Evolutionary conservation across 2,329 filamentous ascomycete genomes (phyloP), one percentile per base, ranked within the genome.

Genomic region (Penicillium palitans): DNA sequence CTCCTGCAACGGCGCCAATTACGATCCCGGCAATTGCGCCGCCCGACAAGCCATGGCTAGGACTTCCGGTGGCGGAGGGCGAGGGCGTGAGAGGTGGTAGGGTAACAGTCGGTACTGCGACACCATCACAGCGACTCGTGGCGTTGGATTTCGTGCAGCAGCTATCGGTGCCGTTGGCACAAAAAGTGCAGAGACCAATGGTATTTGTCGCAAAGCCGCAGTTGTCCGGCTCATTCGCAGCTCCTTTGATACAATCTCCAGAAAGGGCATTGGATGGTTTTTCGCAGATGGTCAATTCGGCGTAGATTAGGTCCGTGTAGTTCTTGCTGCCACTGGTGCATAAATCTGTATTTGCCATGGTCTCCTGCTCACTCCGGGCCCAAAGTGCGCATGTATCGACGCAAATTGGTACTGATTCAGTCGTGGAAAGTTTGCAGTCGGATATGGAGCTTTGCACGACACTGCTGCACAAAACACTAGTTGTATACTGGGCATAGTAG

Each of bases 401-500:
- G 75, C 95, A 99, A 17, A 98, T 80, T 2, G 95, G 92, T 58
- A 81, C 81, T 6, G 90, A 86, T 42, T 87, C 79, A 31, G 82
- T 77, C n/a, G 81, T 74, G 0, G 87, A 83, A 46, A 96, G 78
- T 21, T 79, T 76, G 76, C 95, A 99, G 27, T 83, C 72, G 12
- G 78, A 72, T 68, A 89, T 86, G 6, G 95, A 98, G 72, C 91
- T 93, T 76, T 99, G 95, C 51, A 99, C 85, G 71, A 99, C 90
- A 64, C 90, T 84, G 80, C 96, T 98, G 83, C 95, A 99, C 64
- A 99, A 84, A 63, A 96, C 88, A 61, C 90, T 95, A 47, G 87
- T 95, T 6, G 93, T 96, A 77, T 93, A 99, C 68, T 95, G 89
- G 49, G 95, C 93, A 77, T 99, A 99, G 70, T 93, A 85, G 69